Evolutionary conservation across 495 filamentous ascomycete genomes (phyloP), one percentile per base, ranked within the genome.

Genomic region (Monascus purpureus): DNA sequence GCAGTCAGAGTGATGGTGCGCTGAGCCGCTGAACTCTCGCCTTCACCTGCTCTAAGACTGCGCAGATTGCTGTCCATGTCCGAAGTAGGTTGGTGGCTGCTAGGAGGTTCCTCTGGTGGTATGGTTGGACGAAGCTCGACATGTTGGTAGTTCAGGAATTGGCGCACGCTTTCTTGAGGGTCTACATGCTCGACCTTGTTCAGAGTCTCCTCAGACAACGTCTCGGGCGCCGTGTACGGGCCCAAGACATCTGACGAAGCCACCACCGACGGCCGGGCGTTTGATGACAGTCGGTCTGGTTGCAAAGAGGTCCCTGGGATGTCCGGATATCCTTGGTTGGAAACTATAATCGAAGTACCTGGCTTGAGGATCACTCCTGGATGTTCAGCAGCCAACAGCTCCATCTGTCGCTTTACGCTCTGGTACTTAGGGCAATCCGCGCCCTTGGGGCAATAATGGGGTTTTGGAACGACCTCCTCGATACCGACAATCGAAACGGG

Each of bases 401-500:
- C 20, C 2, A 58, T n/a, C n/a, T 13, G 29, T 41, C 0, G 32
- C 31, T 24, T 90, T 74, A 39, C 83, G 73, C 44, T 79, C 50
- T 67, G 70, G 60, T 63, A 87, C 53, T 88, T 93, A 13, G 68
- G 62, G 52, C 90, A 97, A 31, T 78, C 75, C 41, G 93, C 86
- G 23, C 88, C 90, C 52, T 94, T 95, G 23, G 74, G 76, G 55
- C 90, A 97, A 23, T 64, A 71, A 53, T 97, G 90, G 0, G 72
- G 68, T 52, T 80, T 86, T 2, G 86, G 86, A 13, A 93, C 59
- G 11, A 87, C 45, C 48, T 94, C 82, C 55, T 94, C 86, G 38
- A 94, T 94, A 0, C 70, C 86, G 19, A 94, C 84, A 35, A 94
- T 93, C 0, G 86, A 92, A 2, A 88, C 80, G 4, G 83, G 85